phyloP scores from a whole-genome alignment of 768 basidiomycete species.

The Sarcodon aspratus region DNA sequence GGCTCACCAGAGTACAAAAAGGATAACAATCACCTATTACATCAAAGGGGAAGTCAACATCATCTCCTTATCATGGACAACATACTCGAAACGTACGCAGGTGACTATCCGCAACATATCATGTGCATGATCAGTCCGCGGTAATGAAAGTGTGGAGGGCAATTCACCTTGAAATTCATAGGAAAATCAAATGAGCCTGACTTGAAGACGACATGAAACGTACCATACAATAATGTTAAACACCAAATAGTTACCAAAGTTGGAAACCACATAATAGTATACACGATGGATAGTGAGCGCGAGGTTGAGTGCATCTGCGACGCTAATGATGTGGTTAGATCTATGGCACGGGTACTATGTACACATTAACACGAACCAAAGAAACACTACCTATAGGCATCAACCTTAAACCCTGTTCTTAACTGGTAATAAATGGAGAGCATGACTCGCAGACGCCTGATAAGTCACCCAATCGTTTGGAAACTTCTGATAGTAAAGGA shows the following conservation, averaged over 20 bases:
- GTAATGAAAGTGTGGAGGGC: too few species aligned
- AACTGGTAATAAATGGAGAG: not conserved
- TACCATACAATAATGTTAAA: not conserved
- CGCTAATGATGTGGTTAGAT: not conserved
- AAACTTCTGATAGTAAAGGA: not conserved
- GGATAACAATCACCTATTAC: not conserved
- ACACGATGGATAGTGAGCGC: not conserved
- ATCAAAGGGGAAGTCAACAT: too few species aligned
- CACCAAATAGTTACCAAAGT: not conserved
- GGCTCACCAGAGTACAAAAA: too few species aligned
- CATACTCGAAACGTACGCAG: too few species aligned
- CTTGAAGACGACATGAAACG: not conserved
- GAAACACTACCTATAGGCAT: not conserved
- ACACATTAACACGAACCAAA: not conserved
- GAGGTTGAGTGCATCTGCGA: not conserved
- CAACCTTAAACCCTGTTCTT: not conserved
- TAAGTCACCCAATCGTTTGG: not conserved
- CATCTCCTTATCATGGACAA: too few species aligned
- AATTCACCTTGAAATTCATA: not conserved
- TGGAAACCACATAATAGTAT: not conserved
- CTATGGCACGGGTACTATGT: too few species aligned
- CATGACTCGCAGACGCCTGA: not conserved
- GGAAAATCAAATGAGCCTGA: not conserved
- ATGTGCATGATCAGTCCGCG: too few species aligned
- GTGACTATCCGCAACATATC: too few species aligned